A percentile compares a stretch with the other conserved stretches of the same genome.
These are phyloP conservation scores for Boletellus sp. DNA, from an alignment of 768 basidiomycete species.

Conservation along the genomic window DNA sequence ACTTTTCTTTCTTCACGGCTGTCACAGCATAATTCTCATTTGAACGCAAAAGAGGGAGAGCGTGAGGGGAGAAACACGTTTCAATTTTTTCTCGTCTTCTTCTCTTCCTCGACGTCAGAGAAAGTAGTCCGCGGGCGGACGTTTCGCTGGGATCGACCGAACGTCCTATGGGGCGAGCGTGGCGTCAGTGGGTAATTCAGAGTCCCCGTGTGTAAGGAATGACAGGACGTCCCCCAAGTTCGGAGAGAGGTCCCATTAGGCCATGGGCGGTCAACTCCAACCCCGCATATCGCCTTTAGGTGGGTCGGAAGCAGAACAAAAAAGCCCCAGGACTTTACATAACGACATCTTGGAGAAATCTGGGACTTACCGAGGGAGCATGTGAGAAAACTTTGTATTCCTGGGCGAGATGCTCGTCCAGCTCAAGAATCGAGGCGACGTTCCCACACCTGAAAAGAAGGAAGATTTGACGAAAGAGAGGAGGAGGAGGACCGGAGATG, in stretches of 20 bases:
- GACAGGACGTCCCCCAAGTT: too few species aligned
- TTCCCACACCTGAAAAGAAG: constrained; percentile 74
- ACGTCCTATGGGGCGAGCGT: constrained; percentile 53
- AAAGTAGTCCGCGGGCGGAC: constrained; percentile 87
- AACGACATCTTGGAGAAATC: neutral
- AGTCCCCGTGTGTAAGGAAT: too few species aligned
- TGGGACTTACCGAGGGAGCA: constrained; percentile 72
- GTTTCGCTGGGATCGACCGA: constrained; percentile 75
- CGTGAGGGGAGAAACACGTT: too few species aligned
- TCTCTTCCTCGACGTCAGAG: constrained; percentile 39
- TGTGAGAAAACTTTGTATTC: constrained; percentile 96
- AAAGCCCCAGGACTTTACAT: constrained; percentile 17
- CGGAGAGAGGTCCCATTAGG: neutral
- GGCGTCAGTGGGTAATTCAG: neutral
- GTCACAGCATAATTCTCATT: constrained; percentile 15
- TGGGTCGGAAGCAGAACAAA: constrained; percentile 3
- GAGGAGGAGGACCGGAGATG: constrained; percentile 29
- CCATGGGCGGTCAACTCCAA: constrained; percentile 6
- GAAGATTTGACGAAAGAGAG: too few species aligned
- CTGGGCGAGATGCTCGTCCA: constrained; percentile 90
- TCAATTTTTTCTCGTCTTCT: too few species aligned
- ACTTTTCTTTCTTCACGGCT: constrained; percentile 1
- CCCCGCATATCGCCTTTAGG: constrained; percentile 29
- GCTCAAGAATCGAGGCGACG: constrained; percentile 89
- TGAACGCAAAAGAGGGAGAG: too few species aligned